phyloP scores from a whole-genome alignment of 225 moss, liverwort and hornwort genomes.

The Pseudoscleropodium purum region DNA sequence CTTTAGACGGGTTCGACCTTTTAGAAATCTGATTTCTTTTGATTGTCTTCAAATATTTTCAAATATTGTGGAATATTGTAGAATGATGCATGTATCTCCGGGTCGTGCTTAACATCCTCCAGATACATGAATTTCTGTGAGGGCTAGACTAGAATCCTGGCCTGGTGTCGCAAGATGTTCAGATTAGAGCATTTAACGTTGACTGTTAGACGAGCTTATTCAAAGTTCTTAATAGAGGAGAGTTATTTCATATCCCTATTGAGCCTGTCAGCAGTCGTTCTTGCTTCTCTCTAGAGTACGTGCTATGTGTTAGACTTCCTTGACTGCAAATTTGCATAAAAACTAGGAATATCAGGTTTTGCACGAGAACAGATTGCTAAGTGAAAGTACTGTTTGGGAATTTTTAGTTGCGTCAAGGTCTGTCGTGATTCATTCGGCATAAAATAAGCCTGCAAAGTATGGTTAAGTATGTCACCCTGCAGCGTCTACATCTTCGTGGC shows the following conservation, averaged over 20 bases:
- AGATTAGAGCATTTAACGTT: background rate
- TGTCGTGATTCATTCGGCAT: background rate
- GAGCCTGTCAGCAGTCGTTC: background rate
- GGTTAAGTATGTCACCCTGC: background rate
- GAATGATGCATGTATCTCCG: background rate
- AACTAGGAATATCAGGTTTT: background rate
- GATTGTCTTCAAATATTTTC: background rate
- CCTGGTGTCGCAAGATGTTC: background rate
- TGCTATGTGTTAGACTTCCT: background rate
- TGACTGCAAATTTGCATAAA: background rate
- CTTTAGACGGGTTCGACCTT: background rate
- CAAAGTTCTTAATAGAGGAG: background rate
- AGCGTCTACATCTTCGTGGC: slow-evolving; percentile 48
- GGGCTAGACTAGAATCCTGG: background rate
- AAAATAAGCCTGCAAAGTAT: background rate
- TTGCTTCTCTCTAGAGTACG: background rate
- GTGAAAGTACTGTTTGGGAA: background rate
- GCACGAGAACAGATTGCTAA: background rate
- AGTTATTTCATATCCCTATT: background rate
- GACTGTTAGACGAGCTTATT: background rate
- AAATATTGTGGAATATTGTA: background rate
- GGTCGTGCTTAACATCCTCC: background rate
- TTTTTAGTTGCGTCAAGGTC: background rate
- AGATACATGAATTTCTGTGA: background rate
- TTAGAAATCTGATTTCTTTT: background rate